Evolutionary conservation across 345 rosid genomes (phyloP).

Genomic region (Eucalyptus virginea): DNA sequence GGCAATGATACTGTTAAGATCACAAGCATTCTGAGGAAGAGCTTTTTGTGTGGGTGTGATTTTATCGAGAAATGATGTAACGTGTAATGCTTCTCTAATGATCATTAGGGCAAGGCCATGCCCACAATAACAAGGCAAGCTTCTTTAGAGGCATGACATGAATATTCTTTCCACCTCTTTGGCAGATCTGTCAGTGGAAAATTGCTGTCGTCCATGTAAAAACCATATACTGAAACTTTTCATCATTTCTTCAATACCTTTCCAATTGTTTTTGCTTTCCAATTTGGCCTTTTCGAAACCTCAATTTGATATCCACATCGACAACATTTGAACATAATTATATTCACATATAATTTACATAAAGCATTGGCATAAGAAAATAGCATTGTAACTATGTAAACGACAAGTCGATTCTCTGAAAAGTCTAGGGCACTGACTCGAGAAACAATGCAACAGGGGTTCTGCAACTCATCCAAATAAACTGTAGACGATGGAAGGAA

Average conservation of each 20-base stretch:
- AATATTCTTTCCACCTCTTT: too few species aligned
- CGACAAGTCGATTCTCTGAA: neutral
- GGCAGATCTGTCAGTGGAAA: too few species aligned
- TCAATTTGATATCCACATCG: too few species aligned
- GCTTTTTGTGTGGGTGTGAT: neutral
- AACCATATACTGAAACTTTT: too few species aligned
- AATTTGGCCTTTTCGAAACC: too few species aligned
- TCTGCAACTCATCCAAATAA: neutral
- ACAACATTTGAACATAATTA: neutral
- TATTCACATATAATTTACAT: neutral
- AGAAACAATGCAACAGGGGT: neutral
- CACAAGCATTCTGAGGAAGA: neutral
- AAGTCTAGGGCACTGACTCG: neutral
- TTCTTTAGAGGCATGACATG: too few species aligned
- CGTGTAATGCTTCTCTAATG: conserved; percentile 2
- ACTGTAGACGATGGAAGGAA: neutral
- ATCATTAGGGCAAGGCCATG: too few species aligned
- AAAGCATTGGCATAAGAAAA: neutral
- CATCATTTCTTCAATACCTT: too few species aligned
- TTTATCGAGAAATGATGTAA: neutral
- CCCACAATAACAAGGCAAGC: too few species aligned
- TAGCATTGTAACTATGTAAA: neutral
- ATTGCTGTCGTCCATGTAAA: too few species aligned
- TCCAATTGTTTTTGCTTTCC: too few species aligned
- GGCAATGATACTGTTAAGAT: neutral